Evolutionary conservation across 2,329 filamentous ascomycete species (phyloP).

Genomic region (Pezicula neosporulosa): DNA sequence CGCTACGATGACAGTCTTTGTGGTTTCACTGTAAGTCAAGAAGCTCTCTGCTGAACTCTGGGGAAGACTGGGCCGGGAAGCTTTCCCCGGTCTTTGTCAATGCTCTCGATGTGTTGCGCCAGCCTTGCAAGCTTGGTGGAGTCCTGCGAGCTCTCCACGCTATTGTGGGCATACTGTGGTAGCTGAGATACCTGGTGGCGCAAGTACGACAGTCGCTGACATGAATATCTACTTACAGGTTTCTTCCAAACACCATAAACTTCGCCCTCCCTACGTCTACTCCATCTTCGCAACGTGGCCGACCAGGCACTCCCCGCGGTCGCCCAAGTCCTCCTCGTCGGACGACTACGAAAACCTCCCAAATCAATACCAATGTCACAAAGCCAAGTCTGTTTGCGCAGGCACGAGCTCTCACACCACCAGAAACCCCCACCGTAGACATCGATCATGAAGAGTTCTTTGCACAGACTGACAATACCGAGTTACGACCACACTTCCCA

Average conservation of each 20-base stretch:
- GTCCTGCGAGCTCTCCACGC: too few species aligned
- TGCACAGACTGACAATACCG: conserved; percentile 50
- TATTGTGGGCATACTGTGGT: too few species aligned
- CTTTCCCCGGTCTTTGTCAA: neutral
- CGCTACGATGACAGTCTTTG: conserved; percentile 52
- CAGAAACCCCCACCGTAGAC: conserved; percentile 32
- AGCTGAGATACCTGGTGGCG: too few species aligned
- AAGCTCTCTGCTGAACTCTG: neutral
- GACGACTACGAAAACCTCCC: conserved; percentile 43
- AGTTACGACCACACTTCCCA: conserved; percentile 51
- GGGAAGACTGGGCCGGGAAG: neutral
- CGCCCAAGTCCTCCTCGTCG: conserved; percentile 27
- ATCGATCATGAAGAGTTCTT: conserved; percentile 44
- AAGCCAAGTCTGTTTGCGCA: conserved; percentile 35
- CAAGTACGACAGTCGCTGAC: too few species aligned
- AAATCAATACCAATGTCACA: conserved; percentile 49
- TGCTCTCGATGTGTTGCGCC: neutral
- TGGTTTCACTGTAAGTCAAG: conserved; percentile 53
- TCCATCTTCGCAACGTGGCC: conserved; percentile 30
- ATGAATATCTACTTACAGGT: conserved; percentile 49
- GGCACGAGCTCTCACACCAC: conserved; percentile 26
- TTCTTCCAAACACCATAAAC: conserved; percentile 87
- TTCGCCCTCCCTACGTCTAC: conserved; percentile 65
- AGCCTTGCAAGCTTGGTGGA: neutral
- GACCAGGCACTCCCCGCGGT: conserved; percentile 7